phyloP scores from a whole-genome alignment of 805 yeast genomes.

The Lachancea nothofagi region DNA sequence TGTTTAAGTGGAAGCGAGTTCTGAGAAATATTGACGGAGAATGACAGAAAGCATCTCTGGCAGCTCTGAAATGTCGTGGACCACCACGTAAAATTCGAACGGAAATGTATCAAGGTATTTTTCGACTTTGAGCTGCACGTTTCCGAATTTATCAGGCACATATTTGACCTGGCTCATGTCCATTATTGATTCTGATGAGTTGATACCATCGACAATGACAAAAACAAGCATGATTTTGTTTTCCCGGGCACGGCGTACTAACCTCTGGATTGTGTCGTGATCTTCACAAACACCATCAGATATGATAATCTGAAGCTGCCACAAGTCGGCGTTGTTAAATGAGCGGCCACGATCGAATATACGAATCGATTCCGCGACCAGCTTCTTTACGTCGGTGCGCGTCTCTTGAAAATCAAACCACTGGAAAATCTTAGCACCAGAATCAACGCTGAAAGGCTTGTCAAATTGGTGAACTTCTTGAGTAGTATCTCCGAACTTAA shows the following conservation, averaged over 20 bases:
- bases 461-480: slow-evolving; percentile 86
- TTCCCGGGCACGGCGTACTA: slow-evolving; percentile 89
- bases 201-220: slow-evolving; percentile 87
- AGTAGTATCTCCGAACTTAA: slow-evolving; percentile 81
- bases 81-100: slow-evolving; percentile 93
- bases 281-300: slow-evolving; percentile 98
- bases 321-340: slow-evolving; percentile 55
- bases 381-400: slow-evolving; percentile 72
- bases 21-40: slow-evolving; percentile 86
- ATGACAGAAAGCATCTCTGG: slow-evolving; percentile 89
- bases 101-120: slow-evolving; percentile 92
- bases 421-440: slow-evolving; percentile 79
- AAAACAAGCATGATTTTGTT: slow-evolving; percentile 91
- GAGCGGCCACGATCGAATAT: slow-evolving; percentile 62
- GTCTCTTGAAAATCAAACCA: slow-evolving; percentile 89
- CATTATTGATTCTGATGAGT: slow-evolving; percentile 76
- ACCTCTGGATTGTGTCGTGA: slow-evolving; percentile 72
- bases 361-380: slow-evolving; percentile 65
- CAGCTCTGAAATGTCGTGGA: slow-evolving; percentile 77
- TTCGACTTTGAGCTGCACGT: slow-evolving; percentile 65
- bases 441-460: slow-evolving; percentile 72
- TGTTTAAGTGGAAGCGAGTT: slow-evolving; percentile 40
- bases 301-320: slow-evolving; percentile 89
- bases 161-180: slow-evolving; percentile 93
- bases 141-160: slow-evolving; percentile 63